A percentile compares a stretch with the other conserved stretches of the same genome.
phyloP scores from a whole-genome alignment of 371 early-diverging fungal genomes.

The Furculomyces boomerangus region DNA sequence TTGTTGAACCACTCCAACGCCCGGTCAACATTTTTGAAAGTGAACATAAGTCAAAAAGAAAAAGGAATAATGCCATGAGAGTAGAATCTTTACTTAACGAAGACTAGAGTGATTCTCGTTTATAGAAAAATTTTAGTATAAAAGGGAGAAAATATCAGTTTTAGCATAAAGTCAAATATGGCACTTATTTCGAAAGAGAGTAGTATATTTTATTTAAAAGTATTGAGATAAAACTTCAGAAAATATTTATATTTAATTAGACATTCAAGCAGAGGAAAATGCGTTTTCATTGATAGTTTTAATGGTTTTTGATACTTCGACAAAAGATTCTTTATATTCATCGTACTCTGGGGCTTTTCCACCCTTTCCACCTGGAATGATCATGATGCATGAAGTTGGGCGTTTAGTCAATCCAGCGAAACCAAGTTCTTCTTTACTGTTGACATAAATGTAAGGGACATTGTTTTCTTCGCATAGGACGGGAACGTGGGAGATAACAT shows the following conservation, averaged over 20 bases:
- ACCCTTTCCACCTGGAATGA: slow-evolving; percentile 62
- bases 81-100: no score
- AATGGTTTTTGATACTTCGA: slow-evolving; percentile 45
- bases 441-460: slow-evolving; percentile 90
- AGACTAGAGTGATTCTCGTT: no score
- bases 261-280: slow-evolving; percentile 8
- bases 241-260: background rate
- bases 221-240: background rate
- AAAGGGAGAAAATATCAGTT: background rate
- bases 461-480: slow-evolving; percentile 91
- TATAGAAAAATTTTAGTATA: background rate
- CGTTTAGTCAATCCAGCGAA: slow-evolving; percentile 82
- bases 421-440: slow-evolving; percentile 86
- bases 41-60: no score
- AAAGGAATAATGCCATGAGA: no score
- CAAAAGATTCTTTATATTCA: slow-evolving; percentile 66
- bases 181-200: background rate
- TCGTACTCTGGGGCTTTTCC: slow-evolving; percentile 38
- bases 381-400: slow-evolving; percentile 81
- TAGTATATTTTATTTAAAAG: background rate
- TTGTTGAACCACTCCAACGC: no score
- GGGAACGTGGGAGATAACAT: slow-evolving; percentile 95
- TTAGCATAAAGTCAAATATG: background rate
- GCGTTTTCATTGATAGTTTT: slow-evolving; percentile 32
- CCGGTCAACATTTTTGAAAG: no score